Conservation (phyloP, 2,329 filamentous ascomycete species). For the Pseudocercospora eumusae region DNA sequence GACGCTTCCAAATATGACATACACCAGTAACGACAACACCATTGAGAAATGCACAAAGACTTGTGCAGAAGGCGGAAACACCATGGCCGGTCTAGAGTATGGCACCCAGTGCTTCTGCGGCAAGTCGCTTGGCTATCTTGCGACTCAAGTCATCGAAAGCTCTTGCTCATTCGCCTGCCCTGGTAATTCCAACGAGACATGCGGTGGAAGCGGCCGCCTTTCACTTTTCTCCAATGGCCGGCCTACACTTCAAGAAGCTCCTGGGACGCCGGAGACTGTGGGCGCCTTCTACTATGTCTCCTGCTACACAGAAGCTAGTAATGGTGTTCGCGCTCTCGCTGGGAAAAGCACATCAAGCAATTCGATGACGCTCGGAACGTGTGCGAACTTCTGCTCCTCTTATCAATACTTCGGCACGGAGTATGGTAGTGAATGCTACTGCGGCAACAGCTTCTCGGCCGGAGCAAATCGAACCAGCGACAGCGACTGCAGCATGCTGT, state of each 20-base stretch:
- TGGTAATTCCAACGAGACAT: slow-evolving; percentile 38
- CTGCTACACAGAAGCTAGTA: slow-evolving; percentile 39
- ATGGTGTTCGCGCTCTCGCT: slow-evolving; percentile 33
- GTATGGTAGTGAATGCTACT: slow-evolving; percentile 34
- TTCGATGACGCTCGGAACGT: slow-evolving; percentile 46
- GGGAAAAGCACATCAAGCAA: slow-evolving; percentile 31
- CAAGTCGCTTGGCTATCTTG: slow-evolving; percentile 32
- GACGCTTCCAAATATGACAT: slow-evolving; percentile 33
- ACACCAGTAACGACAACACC: slow-evolving; percentile 36
- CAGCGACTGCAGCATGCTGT: slow-evolving; percentile 21
- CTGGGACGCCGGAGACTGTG: slow-evolving; percentile 35
- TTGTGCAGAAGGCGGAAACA: slow-evolving; percentile 37
- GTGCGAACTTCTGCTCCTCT: slow-evolving; percentile 39
- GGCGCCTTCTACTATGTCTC: slow-evolving; percentile 33
- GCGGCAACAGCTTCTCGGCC: slow-evolving; percentile 21
- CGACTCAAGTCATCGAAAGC: slow-evolving; percentile 35
- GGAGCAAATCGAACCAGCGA: slow-evolving; percentile 11
- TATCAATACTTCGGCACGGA: slow-evolving; percentile 41
- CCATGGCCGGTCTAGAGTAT: slow-evolving; percentile 41
- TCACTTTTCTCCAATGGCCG: slow-evolving; percentile 37
- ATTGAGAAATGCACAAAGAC: slow-evolving; percentile 38
- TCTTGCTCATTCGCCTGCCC: slow-evolving; percentile 37
- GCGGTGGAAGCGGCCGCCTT: slow-evolving; percentile 38
- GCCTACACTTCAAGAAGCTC: slow-evolving; percentile 26
- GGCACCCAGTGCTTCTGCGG: slow-evolving; percentile 42